Base-by-base conservation (phyloP, 108 stramenopile species). In the Fragilaria crotonensis region DNA sequence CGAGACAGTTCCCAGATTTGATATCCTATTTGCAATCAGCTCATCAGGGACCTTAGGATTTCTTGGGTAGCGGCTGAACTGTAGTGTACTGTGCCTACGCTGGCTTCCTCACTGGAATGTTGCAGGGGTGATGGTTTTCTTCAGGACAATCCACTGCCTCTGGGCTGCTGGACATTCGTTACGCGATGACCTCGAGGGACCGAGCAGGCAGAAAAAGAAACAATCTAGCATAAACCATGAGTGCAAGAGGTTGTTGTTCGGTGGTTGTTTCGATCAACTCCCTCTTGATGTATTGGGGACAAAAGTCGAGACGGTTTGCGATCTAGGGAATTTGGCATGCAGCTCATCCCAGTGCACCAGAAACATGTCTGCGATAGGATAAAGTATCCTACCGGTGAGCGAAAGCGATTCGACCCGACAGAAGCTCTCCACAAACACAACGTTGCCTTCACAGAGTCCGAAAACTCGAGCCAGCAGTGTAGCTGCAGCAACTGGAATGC, bases 321-420 rank as follows among this genome's bases (percentile, higher is more conserved):
- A 67, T 17, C 36, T 51, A 2, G 76, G 73, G 67, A 82, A 90
- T 50, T 69, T 52, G 49, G 64, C 52, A 33, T 71, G 73, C 68
- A 91, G 63, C 58, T 72, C 60, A 27, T 77, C 75, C 93, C 93
- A 94, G 63, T 90, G 89, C 14, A 94, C 93, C 30, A 90, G 64
- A 63, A 94, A 94, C 46, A 74, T 33, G 60, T 94, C 93, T 0
- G 76, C 80, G n/a, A 85, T 70, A 1, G 76, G 81, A 62, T 89
- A 94, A 21, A 89, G 64, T 22, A 94, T 52, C 55, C 80, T 87
- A 18, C 93, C 93, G 21, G 93, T 89, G 62, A 94, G 66, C 27
- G 83, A 85, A 11, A 94, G 64, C 52, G 76, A 84, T 20, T 66
- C 56, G 17, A 94, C 93, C 9, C 93, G 85, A 69, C 93, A 94